Evolutionary conservation across 768 basidiomycete species (phyloP), one percentile per base, ranked within the genome.

Genomic region (Vararia minispora): DNA sequence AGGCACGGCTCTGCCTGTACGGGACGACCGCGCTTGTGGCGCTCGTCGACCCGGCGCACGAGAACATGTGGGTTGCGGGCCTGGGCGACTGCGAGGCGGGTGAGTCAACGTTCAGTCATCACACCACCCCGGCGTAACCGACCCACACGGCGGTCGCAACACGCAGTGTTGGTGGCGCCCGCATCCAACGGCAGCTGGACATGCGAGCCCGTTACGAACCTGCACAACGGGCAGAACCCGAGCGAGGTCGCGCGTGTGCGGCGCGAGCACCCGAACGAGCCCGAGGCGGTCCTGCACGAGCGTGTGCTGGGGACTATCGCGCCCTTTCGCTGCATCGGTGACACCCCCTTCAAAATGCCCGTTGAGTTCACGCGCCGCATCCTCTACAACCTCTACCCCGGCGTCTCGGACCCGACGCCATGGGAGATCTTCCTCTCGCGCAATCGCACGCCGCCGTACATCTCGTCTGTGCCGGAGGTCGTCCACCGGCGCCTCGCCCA

Each of bases 51-150:
- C 79, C 82, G 27, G 62, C 72, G 7, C 69, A 73, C 43, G 64
- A 71, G 49, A 74, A 84, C 42, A 59, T 86, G n/a, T 87, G 84
- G 84, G 60, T 86, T 25, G 84, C 82, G 2, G 85, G 85, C 50
- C 64, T 87, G 18, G 84, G 84, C 9, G 84, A 87, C 52, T 86
- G 82, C 53, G 77, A 81, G 64, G 83, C 80, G 39, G 65, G 82
- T 82, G 48, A 43, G 78, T 60, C 26, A 30, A 34, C 41, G 28
- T 5, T 37, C 36, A 23, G 22, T 21, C 23, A 35, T 20, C 5
- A 18, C n/a, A n/a, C n/a, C n/a, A n/a, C n/a, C n/a, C n/a, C n/a
- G n/a, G n/a, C n/a, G n/a, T n/a, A n/a, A n/a, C n/a, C n/a, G n/a
- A n/a, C n/a, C n/a, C n/a, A n/a, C n/a, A n/a, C n/a, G n/a, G n/a